Base-by-base conservation (phyloP, 2,329 filamentous ascomycete species). In the Clonostachys byssicola region DNA sequence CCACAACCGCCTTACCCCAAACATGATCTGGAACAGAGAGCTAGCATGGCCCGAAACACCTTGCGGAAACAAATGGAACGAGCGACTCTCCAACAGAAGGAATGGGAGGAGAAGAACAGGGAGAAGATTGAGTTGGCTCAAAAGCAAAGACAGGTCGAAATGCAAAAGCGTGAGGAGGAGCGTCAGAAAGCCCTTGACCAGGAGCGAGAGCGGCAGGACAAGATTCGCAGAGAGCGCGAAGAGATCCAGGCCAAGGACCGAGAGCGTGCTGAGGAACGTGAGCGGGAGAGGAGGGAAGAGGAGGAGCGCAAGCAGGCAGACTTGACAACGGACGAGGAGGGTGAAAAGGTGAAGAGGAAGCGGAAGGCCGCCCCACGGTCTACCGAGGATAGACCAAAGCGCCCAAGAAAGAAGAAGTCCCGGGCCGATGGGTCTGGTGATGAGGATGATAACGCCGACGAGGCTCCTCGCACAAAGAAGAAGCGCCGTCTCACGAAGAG, bases 1-100 rank as follows among this genome's bases (percentile, higher is more conserved):
- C 79, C 81, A 2, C 74, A 81, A 49, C 81, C 94, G 5, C 95
- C 94, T 0, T 99, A 96, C 66, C 94, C 92, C 7, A 86, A 89
- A 57, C 80, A 87, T 50, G 90, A 96, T 56, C 82, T 99, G 35
- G 92, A 97, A 65, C 89, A 95, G 68, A 90, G 95, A 61, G 92
- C 94, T 40, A 95, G 89, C 74, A 99, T 99, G 94, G 92, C 90
- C 54, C 85, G 88, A 51, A 96, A 96, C 64, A 99, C 95, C 1
- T 89, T 96, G 71, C 86, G 89, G 54, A 91, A 89, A 58, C 92
- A 99, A 65, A 80, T 99, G 12, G 89, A 95, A 59, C 85, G 91
- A 58, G 87, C 89, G 5, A 81, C 92, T 43, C 85, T 89, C 54
- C 86, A 82, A 55, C 94, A 99, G 64, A 86, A 82, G 52, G 89